Base-by-base conservation (phyloP, 108 stramenopile species). In the Cylindrotheca fusiformis region DNA sequence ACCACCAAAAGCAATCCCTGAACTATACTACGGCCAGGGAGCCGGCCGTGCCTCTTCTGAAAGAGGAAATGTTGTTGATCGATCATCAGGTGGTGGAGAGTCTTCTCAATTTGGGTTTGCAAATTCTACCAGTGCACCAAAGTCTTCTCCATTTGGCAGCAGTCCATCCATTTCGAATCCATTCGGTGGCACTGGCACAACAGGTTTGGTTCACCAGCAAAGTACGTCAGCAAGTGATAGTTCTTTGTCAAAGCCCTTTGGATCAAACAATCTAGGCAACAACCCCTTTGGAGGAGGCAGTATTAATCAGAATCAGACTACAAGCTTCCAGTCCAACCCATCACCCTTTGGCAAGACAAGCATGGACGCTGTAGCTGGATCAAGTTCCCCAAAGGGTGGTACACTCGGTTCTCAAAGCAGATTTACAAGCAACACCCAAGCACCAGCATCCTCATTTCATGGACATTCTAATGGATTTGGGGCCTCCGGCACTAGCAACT, bases 1-100 rank as follows among this genome's bases (percentile, higher is more conserved):
- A 32, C 91, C 91, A 21, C 36, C 69, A 4, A 79, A 80, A 55
- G 88, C 87, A 2, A 27, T 93, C 8, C 70, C 64, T 46, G 82
- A 75, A 18, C 68, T 90, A 48, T 93, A 93, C 46, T 63, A 70
- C 22, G 50, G 19, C 25, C 10, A 49, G 45, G 58, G 32, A 48
- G 3, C n/a, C 29, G 44, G 47, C 51, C n/a, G n/a, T 47, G 20
- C 29, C 17, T n/a, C 14, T 18, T 29, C 28, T 12, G 30, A 21
- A 48, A 19, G 31, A 27, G 59, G 58, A 18, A 62, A 36, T 52
- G 25, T 67, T 6, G 27, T 26, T 48, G 56, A 31, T n/a, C 46
- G 74, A 17, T 71, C 80, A 48, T 81, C 76, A 65, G 80, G 76
- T 19, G 69, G 58, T 48, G 76, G 69, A 33, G 55, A 24, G 8